A percentile compares a stretch with the other conserved stretches of the same genome.
These are phyloP conservation scores for Cornus kousa DNA, from an alignment of 148 eudicot genomes.

Conservation along the genomic window DNA sequence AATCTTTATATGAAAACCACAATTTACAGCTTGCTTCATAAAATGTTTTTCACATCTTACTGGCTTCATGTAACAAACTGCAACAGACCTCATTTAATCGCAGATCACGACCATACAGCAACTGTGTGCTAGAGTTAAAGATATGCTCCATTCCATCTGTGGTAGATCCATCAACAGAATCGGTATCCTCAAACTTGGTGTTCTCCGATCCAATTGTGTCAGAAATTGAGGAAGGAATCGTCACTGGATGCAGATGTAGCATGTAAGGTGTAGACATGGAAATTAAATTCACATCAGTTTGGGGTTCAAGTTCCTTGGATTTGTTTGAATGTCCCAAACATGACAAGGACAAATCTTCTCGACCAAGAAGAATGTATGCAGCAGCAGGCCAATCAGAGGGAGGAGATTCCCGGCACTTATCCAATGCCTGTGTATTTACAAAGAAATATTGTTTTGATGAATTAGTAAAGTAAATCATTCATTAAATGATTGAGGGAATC, in stretches of 20 bases:
- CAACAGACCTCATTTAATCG: conserved; percentile 92
- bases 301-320: conserved; percentile 53
- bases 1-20: not conserved
- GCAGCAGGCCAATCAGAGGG: conserved; percentile 97
- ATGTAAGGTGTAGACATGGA: conserved; percentile 92
- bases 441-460: not conserved
- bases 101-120: conserved; percentile 91
- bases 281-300: conserved; percentile 50
- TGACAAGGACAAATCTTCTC: conserved; percentile 91
- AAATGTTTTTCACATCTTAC: not conserved
- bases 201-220: conserved; percentile 59
- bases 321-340: conserved; percentile 49
- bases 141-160: conserved; percentile 98
- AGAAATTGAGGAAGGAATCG: conserved; percentile 72
- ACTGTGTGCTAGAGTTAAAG: conserved; percentile 80
- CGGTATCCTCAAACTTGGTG: conserved; percentile 61
- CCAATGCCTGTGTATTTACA: conserved; percentile 57
- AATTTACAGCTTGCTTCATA: not conserved
- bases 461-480: not conserved
- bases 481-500: not conserved
- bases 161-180: conserved; percentile 64
- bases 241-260: conserved; percentile 85
- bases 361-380: conserved; percentile 97
- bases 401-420: conserved; percentile 94
- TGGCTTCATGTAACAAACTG: conserved; percentile 3